These are phyloP conservation scores for Russula sp. DNA, from an alignment of 768 basidiomycete genomes.

Conservation along the genomic window DNA sequence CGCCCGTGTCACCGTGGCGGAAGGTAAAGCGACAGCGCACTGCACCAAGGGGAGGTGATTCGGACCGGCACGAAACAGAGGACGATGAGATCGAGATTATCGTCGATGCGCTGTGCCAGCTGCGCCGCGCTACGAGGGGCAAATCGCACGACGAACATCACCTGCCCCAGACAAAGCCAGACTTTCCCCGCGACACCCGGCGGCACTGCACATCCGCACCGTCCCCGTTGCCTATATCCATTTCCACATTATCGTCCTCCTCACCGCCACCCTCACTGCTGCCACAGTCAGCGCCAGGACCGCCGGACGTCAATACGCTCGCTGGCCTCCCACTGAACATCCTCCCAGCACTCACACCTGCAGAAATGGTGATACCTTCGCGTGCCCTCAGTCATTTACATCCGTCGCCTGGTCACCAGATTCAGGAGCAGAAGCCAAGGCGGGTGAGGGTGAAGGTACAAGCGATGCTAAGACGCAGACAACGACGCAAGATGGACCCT, in stretches of 20 bases:
- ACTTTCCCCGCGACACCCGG: neutral
- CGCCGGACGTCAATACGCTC: neutral
- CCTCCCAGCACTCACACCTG: neutral
- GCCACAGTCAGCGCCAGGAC: neutral
- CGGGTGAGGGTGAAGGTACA: neutral
- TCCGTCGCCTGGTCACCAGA: neutral
- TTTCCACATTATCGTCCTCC: neutral
- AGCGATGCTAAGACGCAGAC: neutral
- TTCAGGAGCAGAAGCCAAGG: neutral
- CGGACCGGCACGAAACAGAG: neutral
- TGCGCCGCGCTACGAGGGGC: neutral
- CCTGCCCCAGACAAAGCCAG: neutral
- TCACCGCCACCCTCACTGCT: neutral
- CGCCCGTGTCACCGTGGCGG: neutral
- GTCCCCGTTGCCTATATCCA: neutral
- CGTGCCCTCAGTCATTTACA: conserved; percentile 10
- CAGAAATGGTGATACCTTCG: neutral
- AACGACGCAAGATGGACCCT: neutral
- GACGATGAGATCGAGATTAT: neutral
- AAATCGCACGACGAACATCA: neutral
- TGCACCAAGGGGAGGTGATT: neutral
- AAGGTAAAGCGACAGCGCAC: neutral
- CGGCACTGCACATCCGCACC: neutral
- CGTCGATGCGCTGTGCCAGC: neutral
- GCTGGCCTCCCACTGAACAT: conserved; percentile 2